Conservation (phyloP, 192 early-diverging fungal species). For the Linnemannia hyalina region DNA sequence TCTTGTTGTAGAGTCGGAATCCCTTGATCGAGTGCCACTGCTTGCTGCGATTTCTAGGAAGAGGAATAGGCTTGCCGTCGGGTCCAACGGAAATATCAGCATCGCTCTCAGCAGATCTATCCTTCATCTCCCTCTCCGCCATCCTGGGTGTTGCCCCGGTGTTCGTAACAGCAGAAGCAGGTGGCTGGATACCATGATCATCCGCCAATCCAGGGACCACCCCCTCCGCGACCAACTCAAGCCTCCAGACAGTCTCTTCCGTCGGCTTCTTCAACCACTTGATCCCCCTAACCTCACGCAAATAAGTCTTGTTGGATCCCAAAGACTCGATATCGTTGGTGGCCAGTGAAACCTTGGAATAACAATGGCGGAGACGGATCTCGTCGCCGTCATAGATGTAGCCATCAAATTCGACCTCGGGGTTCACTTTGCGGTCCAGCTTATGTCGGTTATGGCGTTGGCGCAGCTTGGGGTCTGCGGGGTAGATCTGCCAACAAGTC, state of each 20-base stretch:
- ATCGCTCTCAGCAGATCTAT: neutral
- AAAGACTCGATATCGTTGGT: constrained; percentile 38
- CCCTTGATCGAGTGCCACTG: constrained; percentile 57
- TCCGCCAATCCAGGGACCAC: constrained; percentile 38
- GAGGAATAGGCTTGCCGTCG: neutral
- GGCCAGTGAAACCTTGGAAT: constrained; percentile 39
- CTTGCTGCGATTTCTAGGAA: constrained; percentile 17
- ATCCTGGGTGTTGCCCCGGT: constrained; percentile 2
- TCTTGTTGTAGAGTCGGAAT: constrained; percentile 42
- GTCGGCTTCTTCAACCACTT: constrained; percentile 37
- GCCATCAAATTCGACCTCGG: constrained; percentile 31
- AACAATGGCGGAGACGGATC: constrained; percentile 43
- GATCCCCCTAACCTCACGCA: constrained; percentile 28
- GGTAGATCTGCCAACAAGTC: constrained; percentile 51
- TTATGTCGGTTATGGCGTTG: constrained; percentile 22
- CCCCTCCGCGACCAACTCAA: constrained; percentile 38
- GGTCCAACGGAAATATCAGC: no score
- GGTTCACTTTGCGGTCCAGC: constrained; percentile 15
- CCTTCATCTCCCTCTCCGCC: constrained; percentile 11
- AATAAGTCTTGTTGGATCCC: constrained; percentile 45
- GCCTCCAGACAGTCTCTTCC: constrained; percentile 38
- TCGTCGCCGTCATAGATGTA: constrained; percentile 43
- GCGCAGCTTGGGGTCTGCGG: constrained; percentile 28
- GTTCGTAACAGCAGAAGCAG: neutral
- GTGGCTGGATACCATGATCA: constrained; percentile 15